These are phyloP conservation scores for Sparassis latifolia DNA, from an alignment of 1,284 basidiomycete genomes.

Conservation along the genomic window DNA sequence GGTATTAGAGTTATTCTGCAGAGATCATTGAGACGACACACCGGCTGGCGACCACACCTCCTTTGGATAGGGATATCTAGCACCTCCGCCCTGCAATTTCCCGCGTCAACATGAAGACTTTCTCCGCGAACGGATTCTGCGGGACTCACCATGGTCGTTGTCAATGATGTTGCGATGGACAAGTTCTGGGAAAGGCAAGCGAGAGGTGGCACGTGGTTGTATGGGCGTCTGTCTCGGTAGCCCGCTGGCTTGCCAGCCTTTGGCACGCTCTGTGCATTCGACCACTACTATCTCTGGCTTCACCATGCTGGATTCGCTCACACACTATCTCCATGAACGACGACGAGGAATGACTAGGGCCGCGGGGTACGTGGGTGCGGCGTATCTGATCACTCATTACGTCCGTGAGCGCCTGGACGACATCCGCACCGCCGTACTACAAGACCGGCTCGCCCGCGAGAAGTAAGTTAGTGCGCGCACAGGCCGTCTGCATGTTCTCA, in stretches of 20 bases:
- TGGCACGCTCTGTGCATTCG: constrained; percentile 2
- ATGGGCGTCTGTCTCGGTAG: too few relatives aligned
- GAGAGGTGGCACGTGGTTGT: constrained; percentile 20
- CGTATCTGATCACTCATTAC: constrained; percentile 67
- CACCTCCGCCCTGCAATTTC: constrained; percentile 50
- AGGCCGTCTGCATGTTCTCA: not conserved
- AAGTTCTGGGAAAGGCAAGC: not conserved
- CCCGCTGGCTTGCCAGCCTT: constrained; percentile 1
- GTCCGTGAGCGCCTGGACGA: constrained; percentile 64
- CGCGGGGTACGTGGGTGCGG: constrained; percentile 49
- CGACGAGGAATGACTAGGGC: constrained; percentile 36
- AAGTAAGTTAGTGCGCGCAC: constrained; percentile 44
- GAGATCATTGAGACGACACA: constrained; percentile 21
- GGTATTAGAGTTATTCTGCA: not conserved
- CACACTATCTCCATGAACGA: constrained; percentile 41
- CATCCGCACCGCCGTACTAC: constrained; percentile 58
- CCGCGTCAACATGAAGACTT: not conserved
- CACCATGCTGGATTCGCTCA: constrained; percentile 21
- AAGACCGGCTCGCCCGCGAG: constrained; percentile 64
- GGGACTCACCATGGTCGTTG: not conserved
- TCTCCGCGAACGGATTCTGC: not conserved
- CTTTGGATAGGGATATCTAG: constrained; percentile 65
- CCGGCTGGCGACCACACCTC: constrained; percentile 67
- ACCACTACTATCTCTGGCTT: constrained; percentile 6
- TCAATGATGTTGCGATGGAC: not conserved